Evolutionary conservation across 306 rosid genomes (phyloP).

Genomic region (Malus orientalis): DNA sequence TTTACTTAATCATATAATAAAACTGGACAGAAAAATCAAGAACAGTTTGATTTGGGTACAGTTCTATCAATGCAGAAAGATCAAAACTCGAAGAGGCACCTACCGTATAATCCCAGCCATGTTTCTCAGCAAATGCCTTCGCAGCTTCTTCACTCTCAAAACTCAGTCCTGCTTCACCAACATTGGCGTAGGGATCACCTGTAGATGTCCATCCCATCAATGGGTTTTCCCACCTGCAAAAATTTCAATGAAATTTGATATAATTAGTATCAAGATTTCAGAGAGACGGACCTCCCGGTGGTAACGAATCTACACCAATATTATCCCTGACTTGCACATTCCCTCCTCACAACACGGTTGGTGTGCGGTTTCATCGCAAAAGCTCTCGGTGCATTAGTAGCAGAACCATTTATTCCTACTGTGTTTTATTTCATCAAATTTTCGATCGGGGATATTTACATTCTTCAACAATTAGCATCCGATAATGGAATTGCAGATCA

Average conservation of each 20-base stretch:
- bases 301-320: neutral
- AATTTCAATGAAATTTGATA: neutral
- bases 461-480: neutral
- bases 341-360: too few relatives aligned
- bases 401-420: too few relatives aligned
- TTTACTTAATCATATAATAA: neutral
- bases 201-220: constrained; percentile 44
- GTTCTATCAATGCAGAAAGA: neutral
- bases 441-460: neutral
- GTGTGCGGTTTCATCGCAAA: neutral
- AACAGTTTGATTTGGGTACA: neutral
- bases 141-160: constrained; percentile 37
- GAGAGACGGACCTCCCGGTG: neutral
- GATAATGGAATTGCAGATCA: neutral
- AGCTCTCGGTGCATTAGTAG: too few relatives aligned
- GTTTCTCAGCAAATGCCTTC: constrained; percentile 24
- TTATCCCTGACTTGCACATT: neutral
- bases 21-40: neutral
- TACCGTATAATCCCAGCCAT: constrained; percentile 32
- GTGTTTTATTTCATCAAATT: neutral
- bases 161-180: constrained; percentile 29
- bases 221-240: constrained; percentile 36
- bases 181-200: constrained; percentile 39
- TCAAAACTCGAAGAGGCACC: neutral
- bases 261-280: too few relatives aligned